These are phyloP conservation scores for Cladosporium sp. DNA, from an alignment of 2,329 filamentous ascomycete species.

Conservation along the genomic window DNA sequence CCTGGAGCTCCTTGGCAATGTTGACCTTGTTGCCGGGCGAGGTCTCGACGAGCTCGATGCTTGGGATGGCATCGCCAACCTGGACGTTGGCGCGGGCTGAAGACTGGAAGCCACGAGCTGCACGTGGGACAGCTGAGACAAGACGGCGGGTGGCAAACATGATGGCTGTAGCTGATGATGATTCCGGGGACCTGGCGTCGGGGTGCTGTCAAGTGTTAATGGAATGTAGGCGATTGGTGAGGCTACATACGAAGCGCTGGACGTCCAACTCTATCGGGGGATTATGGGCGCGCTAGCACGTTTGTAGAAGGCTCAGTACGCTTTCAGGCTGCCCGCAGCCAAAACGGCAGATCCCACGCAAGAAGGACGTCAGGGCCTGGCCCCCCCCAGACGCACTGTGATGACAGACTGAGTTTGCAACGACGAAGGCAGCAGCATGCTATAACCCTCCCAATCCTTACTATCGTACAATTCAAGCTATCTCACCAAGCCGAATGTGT, in stretches of 20 bases:
- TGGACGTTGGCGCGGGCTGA: slow-evolving; percentile 62
- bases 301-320: no score
- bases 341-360: neutral
- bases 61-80: slow-evolving; percentile 74
- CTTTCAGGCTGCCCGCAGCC: no score
- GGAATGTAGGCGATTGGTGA: slow-evolving; percentile 1
- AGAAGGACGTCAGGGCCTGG: neutral
- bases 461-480: neutral
- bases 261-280: no score
- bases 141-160: slow-evolving; percentile 29
- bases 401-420: neutral
- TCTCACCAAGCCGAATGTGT: neutral
- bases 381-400: neutral
- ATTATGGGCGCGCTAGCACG: no score
- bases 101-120: slow-evolving; percentile 55
- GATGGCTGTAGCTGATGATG: slow-evolving; percentile 7
- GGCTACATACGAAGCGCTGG: no score
- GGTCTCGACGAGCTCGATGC: slow-evolving; percentile 72
- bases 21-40: slow-evolving; percentile 92
- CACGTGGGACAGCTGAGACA: slow-evolving; percentile 12
- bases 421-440: neutral
- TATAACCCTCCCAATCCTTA: neutral
- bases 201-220: neutral
- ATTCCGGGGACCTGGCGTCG: neutral
- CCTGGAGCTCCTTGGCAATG: slow-evolving; percentile 68